Evolutionary conservation across 2,329 filamentous ascomycete species (phyloP), one percentile per base, ranked within the genome.

Genomic region (Colletotrichum nymphaeae): DNA sequence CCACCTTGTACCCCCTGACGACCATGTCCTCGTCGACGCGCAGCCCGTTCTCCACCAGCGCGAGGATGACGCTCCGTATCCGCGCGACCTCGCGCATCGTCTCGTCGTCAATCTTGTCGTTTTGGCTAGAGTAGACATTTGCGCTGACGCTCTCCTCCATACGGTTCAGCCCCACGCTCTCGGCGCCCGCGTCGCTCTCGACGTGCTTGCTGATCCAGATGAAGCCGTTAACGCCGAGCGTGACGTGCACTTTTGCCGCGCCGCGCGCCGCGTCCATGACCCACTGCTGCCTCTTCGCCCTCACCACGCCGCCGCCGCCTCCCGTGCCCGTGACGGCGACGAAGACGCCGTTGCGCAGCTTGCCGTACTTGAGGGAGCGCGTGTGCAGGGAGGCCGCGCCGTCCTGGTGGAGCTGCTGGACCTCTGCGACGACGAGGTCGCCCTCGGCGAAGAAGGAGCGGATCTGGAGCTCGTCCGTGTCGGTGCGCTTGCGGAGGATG

Each of bases 381-480:
- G 97, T 98, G 85, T 99, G 97, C 79, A 99, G 86, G 71, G 92
- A 93, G 1, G 97, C 95, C 1, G 91, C 93, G 71, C 95, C 96
- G 83, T 98, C 96, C 71, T 91, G 89, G 81, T 95, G 94, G 67
- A 99, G 87, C 77, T 91, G 91, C 88, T 99, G 97, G 67, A 99
- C 97, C 85, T 99, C 97, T 1, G 97, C 97, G 22, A 98, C 94
- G 19, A 99, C 86, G 65, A 99, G 85, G 81, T 99, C 97, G 14
- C 97, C 97, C 83, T 99, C 97, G 67, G 93, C 92, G 85, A 99
- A 98, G 84, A 98, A 99, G n/a, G 92, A 94, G 63, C 97, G 91
- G 83, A 99, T 98, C 84, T 98, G 97, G 78, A 99, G 88, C 86
- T 98, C 97, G 83, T 99, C 97, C 19, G 97, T 97, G 79, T 96